Base-by-base conservation (phyloP, 2,329 filamentous ascomycete species). In the Neopestalotiopsis sp. region DNA sequence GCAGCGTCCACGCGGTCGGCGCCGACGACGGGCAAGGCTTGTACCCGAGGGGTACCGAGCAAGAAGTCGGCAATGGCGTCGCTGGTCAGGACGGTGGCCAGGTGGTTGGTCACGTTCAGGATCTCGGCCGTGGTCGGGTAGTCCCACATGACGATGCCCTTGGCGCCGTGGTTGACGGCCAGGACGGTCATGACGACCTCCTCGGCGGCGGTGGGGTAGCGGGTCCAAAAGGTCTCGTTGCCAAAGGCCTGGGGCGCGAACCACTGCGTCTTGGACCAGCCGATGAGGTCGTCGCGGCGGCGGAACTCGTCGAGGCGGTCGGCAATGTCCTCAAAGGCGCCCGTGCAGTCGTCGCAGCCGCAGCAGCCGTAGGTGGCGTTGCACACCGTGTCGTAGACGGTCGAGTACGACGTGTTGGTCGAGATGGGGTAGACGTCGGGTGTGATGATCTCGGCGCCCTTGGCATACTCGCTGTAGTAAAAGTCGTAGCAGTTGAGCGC, bases 401-500 rank as follows among this genome's bases (percentile, higher is more conserved):
- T 76, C 0, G 81, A 84, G 76, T 78, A 86, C 1, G 77, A 81
- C 0, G 82, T 80, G 70, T 87, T 85, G 58, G 82, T 82, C 4
- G 79, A 81, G 45, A 88, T 78, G 0, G 85, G 85, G 66, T 87
- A 88, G 0, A 83, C 80, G 68, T 88, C 85, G 65, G 82, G 80
- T 59, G 86, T 78, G 42, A 88, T 78, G 69, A 87, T 86, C 69
- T 88, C 85, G 0, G 84, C 82, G 9, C 86, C 86, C 1, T 80
- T 74, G 1, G 82, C 77, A 72, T 88, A 88, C n/a, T 84, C 78
- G 32, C 76, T 70, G 73, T 85, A 88, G 73, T 86, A 81, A 74
- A 85, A 88, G 71, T 87, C 85, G 61, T 81, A 80, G 75, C 86
- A 88, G 71, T 87, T 88, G 38, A 88, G 77, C 3, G 82, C 82